Conservation (phyloP, 139 green algal species). For the Chlamydomonas incerta region DNA sequence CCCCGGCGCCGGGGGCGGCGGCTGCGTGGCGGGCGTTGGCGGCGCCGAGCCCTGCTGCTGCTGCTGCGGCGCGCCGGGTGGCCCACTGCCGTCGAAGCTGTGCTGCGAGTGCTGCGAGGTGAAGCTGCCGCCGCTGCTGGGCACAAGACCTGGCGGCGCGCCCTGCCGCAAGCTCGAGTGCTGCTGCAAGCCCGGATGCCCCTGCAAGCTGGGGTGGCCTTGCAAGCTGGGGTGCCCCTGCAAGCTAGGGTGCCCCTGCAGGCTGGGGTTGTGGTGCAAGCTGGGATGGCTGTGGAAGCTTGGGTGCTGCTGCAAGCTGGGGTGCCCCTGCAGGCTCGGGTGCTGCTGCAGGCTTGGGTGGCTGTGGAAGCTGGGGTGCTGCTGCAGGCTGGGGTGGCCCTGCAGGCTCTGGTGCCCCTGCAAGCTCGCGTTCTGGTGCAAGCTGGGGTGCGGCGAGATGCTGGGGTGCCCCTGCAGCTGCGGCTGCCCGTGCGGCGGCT, state of each 20-base stretch:
- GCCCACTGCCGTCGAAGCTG: not conserved
- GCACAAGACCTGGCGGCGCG: not conserved
- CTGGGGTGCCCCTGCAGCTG: not conserved
- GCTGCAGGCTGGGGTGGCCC: not conserved
- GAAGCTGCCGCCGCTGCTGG: not conserved
- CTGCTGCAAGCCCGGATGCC: not conserved
- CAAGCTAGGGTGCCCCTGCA: not conserved
- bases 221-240: slow-evolving; percentile 4
- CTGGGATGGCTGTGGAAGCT: not conserved
- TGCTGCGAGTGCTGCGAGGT: not conserved
- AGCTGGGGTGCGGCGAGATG: not conserved
- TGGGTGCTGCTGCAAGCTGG: not conserved
- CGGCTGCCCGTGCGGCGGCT: not conserved
- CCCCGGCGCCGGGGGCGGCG: too few relatives aligned
- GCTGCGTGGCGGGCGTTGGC: too few relatives aligned
- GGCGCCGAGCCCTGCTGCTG: not conserved
- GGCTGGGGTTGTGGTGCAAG: not conserved
- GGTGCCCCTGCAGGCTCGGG: not conserved
- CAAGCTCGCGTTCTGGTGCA: slow-evolving; percentile 10
- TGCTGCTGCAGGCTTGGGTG: slow-evolving; percentile 7
- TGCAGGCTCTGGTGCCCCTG: not conserved
- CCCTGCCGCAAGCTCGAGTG: not conserved
- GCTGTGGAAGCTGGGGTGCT: not conserved
- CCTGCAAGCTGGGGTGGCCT: not conserved
- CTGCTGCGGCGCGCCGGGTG: not conserved